Conservation (phyloP, 192 early-diverging fungal genomes). For the Rhizophagus clarus region DNA sequence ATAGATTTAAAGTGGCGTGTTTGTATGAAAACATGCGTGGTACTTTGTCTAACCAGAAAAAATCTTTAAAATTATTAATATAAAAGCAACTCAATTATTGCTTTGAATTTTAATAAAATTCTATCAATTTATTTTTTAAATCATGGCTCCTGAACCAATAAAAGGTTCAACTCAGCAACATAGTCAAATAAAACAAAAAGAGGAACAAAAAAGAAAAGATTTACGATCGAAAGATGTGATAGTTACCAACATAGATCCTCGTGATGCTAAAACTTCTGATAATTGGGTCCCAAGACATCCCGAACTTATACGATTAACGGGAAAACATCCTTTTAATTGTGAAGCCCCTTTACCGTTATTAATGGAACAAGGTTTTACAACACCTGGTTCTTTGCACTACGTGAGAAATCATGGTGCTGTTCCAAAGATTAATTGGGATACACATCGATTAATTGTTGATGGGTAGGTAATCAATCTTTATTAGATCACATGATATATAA, state of each 20-base stretch:
- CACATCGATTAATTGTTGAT: constrained; percentile 43
- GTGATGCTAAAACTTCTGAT: constrained; percentile 44
- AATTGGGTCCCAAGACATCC: constrained; percentile 49
- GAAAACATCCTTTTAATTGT: constrained; percentile 63
- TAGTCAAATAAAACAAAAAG: too few relatives aligned
- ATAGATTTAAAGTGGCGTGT: too few relatives aligned
- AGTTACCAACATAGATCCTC: not conserved
- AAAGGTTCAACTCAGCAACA: not conserved
- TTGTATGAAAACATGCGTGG: too few relatives aligned
- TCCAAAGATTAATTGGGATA: constrained; percentile 50
- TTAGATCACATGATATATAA: not conserved
- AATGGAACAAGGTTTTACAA: constrained; percentile 52
- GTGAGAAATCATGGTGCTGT: constrained; percentile 72
- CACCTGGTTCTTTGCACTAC: constrained; percentile 59
- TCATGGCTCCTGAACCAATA: too few relatives aligned
- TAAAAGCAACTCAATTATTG: too few relatives aligned
- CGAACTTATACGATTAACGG: constrained; percentile 55
- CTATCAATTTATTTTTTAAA: too few relatives aligned
- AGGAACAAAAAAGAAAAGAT: not conserved
- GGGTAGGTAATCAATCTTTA: too few relatives aligned
- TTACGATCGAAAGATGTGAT: not conserved
- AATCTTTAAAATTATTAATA: too few relatives aligned
- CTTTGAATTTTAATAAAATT: too few relatives aligned
- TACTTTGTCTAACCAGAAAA: too few relatives aligned
- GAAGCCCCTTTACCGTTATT: constrained; percentile 52